These are phyloP conservation scores for Toxicodendron radicans DNA, from an alignment of 345 rosid species.

Conservation along the genomic window DNA sequence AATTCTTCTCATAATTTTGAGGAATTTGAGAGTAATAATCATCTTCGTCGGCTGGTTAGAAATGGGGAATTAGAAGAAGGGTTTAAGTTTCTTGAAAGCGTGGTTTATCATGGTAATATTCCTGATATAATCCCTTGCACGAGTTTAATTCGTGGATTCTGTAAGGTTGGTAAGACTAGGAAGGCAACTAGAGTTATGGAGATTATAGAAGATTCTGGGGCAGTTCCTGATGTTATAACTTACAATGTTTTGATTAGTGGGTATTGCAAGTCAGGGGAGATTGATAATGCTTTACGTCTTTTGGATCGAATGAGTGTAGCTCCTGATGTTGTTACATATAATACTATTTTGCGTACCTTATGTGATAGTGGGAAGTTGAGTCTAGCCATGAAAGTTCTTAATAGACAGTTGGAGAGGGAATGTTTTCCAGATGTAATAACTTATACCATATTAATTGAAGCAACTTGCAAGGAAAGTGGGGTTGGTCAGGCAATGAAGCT, in stretches of 20 bases:
- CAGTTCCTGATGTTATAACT: conserved; percentile 73
- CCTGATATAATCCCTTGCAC: conserved; percentile 77
- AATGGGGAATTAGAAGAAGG: conserved; percentile 66
- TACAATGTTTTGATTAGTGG: conserved; percentile 82
- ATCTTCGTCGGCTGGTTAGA: conserved; percentile 58
- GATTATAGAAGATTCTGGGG: conserved; percentile 72
- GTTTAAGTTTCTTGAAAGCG: conserved; percentile 67
- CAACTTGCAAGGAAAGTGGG: conserved; percentile 79
- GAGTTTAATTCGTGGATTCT: conserved; percentile 74
- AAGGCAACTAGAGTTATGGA: conserved; percentile 76
- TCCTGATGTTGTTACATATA: conserved; percentile 82
- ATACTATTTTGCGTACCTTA: conserved; percentile 72
- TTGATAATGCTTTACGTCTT: conserved; percentile 58
- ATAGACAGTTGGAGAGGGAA: conserved; percentile 54
- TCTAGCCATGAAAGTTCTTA: conserved; percentile 78
- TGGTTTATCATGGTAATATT: conserved; percentile 71
- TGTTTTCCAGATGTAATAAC: conserved; percentile 79
- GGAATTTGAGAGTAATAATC: conserved; percentile 63
- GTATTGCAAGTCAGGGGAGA: conserved; percentile 80
- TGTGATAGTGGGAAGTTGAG: conserved; percentile 74
- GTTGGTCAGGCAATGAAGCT: conserved; percentile 88
- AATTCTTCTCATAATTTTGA: conserved; percentile 41
- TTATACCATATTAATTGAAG: conserved; percentile 82
- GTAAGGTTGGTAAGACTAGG: conserved; percentile 63
- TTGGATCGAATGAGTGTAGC: conserved; percentile 76